Evolutionary conservation across 345 rosid genomes (phyloP).

Genomic region (Jatropha curcas): DNA sequence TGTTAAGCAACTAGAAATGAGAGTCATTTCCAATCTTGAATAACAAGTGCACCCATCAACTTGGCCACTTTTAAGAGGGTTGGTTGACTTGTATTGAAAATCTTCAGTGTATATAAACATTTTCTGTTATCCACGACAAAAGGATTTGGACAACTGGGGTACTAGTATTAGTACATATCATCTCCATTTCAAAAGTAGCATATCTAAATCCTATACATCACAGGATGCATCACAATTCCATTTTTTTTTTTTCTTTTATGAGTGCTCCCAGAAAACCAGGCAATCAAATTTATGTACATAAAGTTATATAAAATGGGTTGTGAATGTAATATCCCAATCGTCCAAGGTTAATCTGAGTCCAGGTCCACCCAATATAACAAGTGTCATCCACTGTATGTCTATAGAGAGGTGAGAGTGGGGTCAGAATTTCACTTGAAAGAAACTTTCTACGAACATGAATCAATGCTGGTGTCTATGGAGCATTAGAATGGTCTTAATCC

Average conservation of each 20-base stretch:
- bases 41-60: slow-evolving; percentile 3
- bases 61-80: slow-evolving; percentile 12
- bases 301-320: neutral
- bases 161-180: too few species aligned
- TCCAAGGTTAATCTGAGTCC: too few species aligned
- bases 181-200: neutral
- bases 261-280: neutral
- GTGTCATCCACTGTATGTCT: neutral
- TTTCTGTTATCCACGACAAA: neutral
- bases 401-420: slow-evolving; percentile 15
- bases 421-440: slow-evolving; percentile 14
- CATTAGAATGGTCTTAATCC: too few species aligned
- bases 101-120: neutral
- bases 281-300: slow-evolving; percentile 1
- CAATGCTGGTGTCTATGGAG: neutral
- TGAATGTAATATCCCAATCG: too few species aligned
- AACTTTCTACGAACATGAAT: neutral
- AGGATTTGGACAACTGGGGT: too few species aligned
- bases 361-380: neutral
- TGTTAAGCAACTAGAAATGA: neutral
- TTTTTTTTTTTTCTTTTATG: too few species aligned
- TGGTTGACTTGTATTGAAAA: neutral
- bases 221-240: slow-evolving; percentile 8
- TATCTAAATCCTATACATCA: neutral
- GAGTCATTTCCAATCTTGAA: neutral